Percentiles rank a stretch among this genome's conserved stretches.
phyloP scores from a whole-genome alignment of 169 alveolate species.

The Toxoplasma gondii region DNA sequence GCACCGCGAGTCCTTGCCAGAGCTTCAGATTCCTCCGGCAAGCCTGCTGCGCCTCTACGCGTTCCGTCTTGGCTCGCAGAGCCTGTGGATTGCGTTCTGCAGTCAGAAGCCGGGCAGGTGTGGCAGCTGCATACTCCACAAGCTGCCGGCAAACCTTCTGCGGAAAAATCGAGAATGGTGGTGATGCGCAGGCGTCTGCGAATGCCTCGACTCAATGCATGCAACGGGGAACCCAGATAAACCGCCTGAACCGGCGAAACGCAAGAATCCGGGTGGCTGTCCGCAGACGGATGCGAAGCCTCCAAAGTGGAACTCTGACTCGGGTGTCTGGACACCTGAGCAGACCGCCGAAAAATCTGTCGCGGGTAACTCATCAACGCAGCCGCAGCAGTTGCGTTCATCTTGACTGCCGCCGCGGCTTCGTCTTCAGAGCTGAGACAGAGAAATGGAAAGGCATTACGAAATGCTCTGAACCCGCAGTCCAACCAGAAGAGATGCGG shows the following conservation, averaged over 20 bases:
- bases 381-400: slow-evolving; percentile 63
- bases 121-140: background rate
- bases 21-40: too few relatives aligned
- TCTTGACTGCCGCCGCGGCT: slow-evolving; percentile 38
- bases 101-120: background rate
- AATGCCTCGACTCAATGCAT: slow-evolving; percentile 46
- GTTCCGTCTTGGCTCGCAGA: too few relatives aligned
- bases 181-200: slow-evolving; percentile 39
- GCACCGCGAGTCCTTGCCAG: background rate
- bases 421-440: slow-evolving; percentile 50
- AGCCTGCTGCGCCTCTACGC: too few relatives aligned
- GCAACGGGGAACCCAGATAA: slow-evolving; percentile 46
- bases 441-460: background rate
- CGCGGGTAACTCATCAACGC: slow-evolving; percentile 63
- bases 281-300: slow-evolving; percentile 24
- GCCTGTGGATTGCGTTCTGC: background rate
- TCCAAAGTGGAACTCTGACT: background rate
- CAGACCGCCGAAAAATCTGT: background rate
- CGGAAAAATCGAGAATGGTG: background rate
- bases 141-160: slow-evolving; percentile 24
- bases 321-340: background rate
- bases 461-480: slow-evolving; percentile 23
- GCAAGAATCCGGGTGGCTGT: slow-evolving; percentile 20
- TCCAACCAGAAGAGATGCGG: slow-evolving; percentile 14
- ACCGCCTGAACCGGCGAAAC: slow-evolving; percentile 21